These are phyloP conservation scores for Helichrysum umbraculigerum DNA, from an alignment of 129 eudicot genomes.

Conservation along the genomic window DNA sequence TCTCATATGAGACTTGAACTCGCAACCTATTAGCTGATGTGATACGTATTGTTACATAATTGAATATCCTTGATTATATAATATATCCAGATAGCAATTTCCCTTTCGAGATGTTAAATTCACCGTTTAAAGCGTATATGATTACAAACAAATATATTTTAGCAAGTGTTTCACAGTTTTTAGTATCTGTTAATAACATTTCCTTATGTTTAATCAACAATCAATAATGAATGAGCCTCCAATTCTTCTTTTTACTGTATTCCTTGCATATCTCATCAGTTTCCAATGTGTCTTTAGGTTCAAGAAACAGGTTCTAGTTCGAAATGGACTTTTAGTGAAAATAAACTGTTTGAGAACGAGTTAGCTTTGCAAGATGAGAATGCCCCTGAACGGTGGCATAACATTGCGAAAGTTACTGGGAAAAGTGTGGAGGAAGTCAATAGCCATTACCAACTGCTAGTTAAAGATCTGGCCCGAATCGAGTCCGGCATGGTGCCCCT, in stretches of 20 bases:
- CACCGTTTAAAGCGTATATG: too few relatives aligned
- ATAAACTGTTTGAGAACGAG: constrained; percentile 67
- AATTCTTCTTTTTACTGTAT: background rate
- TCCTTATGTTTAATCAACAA: too few relatives aligned
- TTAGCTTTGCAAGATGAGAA: constrained; percentile 52
- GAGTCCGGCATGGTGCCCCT: constrained; percentile 53
- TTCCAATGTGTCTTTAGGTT: constrained; percentile 4
- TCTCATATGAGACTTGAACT: too few relatives aligned
- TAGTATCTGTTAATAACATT: too few relatives aligned
- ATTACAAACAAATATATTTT: too few relatives aligned
- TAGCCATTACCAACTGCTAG: constrained; percentile 46
- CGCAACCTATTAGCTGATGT: too few relatives aligned
- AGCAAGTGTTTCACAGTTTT: too few relatives aligned
- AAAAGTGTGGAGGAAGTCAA: constrained; percentile 67
- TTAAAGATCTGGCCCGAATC: constrained; percentile 49
- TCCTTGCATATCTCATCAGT: background rate
- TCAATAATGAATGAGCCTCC: background rate
- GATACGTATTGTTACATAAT: too few relatives aligned
- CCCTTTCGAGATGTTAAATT: too few relatives aligned
- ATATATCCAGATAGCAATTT: too few relatives aligned
- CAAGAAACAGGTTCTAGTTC: constrained; percentile 44
- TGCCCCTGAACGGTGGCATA: constrained; percentile 66
- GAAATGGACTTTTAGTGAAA: constrained; percentile 47
- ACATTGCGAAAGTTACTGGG: constrained; percentile 50
- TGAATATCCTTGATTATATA: too few relatives aligned